Base-by-base conservation (phyloP, 805 yeast genomes). In the Limtongia smithiae region DNA sequence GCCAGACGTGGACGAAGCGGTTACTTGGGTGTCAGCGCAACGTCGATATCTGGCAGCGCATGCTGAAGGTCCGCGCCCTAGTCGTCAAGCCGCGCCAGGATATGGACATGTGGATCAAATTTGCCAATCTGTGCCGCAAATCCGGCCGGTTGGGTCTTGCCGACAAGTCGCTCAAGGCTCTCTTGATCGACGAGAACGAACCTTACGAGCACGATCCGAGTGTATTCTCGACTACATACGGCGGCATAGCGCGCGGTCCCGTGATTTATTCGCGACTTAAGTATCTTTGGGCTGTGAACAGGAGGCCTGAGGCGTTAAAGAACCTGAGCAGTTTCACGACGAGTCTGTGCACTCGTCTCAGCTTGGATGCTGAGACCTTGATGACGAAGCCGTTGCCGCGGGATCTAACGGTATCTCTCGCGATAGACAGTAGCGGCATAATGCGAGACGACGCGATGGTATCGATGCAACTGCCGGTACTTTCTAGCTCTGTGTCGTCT, bases 11-110 rank as follows among this genome's bases (percentile, higher is more conserved):
- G 98, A 88, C 86, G 63, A 85, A 86, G 44, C 78, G 99, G 61
- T 71, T 93, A 43, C 71, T 87, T 52, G 97, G 97, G 1, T 89
- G 97, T 63, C 98, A 93, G 69, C 77, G 93, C 60, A 93, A 93
- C 69, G 97, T 93, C 44, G 99, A 93, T 69, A 89, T 90, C n/a
- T 93, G 99, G 98, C 97, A 91, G 66, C 75, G 97, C 62, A 83
- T 93, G 80, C 75, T 93, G 52, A 86, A 90, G 65, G 96, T 91
- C 1, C 76, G 98, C 48, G 91, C 97, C 0, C 73, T 93, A 40
- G 97, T 93, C 12, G 85, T 93, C 38, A 83, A 84, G 56, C 99
- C 98, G 1, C 87, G 90, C 58, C 95, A 93, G 62, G 97, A 93
- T 64, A 85, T 90, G 93, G 93, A 86, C 46, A 87, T 90, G 79